Conservation (phyloP, 441 rosid genomes). For the Gossypium armourianum region DNA sequence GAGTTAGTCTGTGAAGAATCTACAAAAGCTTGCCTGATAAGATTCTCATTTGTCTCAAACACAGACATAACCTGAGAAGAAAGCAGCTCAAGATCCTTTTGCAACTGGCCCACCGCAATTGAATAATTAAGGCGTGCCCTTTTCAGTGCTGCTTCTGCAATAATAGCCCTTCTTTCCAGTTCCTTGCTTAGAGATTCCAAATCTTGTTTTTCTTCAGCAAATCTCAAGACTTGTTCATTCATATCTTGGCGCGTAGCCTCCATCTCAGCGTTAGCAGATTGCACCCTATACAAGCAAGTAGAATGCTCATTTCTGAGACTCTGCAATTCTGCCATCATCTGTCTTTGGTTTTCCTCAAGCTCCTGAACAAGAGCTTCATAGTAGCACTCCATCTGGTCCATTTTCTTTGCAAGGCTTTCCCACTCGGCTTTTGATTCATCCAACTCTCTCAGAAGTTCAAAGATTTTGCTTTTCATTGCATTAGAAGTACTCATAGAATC, state of each 20-base stretch:
- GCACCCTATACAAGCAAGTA: constrained; percentile 53
- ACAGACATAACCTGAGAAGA: constrained; percentile 85
- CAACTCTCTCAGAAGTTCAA: constrained; percentile 79
- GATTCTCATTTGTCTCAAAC: constrained; percentile 84
- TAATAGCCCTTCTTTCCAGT: constrained; percentile 68
- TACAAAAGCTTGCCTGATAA: constrained; percentile 67
- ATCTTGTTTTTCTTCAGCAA: constrained; percentile 57
- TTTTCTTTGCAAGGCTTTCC: constrained; percentile 75
- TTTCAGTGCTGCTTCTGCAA: constrained; percentile 83
- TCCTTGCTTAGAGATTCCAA: constrained; percentile 57
- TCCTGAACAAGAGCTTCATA: constrained; percentile 92
- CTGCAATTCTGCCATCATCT: constrained; percentile 80
- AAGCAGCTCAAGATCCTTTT: constrained; percentile 93
- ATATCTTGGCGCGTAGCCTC: constrained; percentile 56
- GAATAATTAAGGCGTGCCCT: constrained; percentile 95
- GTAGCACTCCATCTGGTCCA: constrained; percentile 98
- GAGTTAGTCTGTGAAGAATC: constrained; percentile 44
- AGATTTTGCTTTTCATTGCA: constrained; percentile 64
- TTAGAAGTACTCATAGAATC: constrained; percentile 43
- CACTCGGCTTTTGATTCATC: constrained; percentile 83
- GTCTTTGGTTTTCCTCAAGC: constrained; percentile 96
- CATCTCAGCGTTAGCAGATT: constrained; percentile 71
- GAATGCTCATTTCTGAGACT: constrained; percentile 84
- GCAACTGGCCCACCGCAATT: constrained; percentile 84
- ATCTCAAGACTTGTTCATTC: constrained; percentile 51